These are phyloP conservation scores for Talaromyces amestolkiae DNA, from an alignment of 2,329 filamentous ascomycete species.

Conservation along the genomic window DNA sequence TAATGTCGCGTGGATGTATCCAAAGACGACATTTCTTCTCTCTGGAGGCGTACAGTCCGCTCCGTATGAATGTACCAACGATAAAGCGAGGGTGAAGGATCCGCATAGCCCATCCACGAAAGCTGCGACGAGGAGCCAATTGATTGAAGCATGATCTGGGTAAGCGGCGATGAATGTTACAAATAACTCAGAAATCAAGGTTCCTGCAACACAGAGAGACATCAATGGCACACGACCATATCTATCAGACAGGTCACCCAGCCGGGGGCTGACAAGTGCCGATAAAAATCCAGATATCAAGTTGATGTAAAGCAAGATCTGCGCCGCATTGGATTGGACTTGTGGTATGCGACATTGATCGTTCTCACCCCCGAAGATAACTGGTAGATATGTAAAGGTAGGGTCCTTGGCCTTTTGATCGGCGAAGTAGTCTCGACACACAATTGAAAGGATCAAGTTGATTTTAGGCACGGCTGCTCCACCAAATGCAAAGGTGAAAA, in stretches of 20 bases:
- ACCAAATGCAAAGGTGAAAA: slow-evolving; percentile 84
- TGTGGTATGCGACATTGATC: slow-evolving; percentile 76
- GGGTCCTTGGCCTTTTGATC: slow-evolving; percentile 62
- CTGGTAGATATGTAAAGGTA: slow-evolving; percentile 58
- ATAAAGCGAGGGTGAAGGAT: slow-evolving; percentile 81
- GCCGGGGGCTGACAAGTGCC: slow-evolving; percentile 74
- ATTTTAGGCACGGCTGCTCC: slow-evolving; percentile 81
- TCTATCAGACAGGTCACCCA: slow-evolving; percentile 83
- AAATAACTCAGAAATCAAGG: slow-evolving; percentile 69
- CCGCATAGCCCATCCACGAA: slow-evolving; percentile 80
- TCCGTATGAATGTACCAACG: slow-evolving; percentile 79
- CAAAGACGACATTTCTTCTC: slow-evolving; percentile 77
- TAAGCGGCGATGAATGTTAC: slow-evolving; percentile 75
- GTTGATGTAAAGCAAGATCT: slow-evolving; percentile 73
- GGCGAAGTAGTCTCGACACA: slow-evolving; percentile 79
- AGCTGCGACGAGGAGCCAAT: slow-evolving; percentile 73
- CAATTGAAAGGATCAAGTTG: slow-evolving; percentile 77
- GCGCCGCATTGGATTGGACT: slow-evolving; percentile 72
- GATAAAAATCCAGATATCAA: slow-evolving; percentile 74
- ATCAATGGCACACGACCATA: slow-evolving; percentile 77
- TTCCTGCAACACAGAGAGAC: slow-evolving; percentile 69
- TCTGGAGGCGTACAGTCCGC: slow-evolving; percentile 83
- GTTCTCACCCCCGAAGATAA: slow-evolving; percentile 68
- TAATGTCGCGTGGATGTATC: slow-evolving; percentile 83
- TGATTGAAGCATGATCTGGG: slow-evolving; percentile 69